These are phyloP conservation scores for Cladobotryum mycophilum DNA, from an alignment of 2,329 filamentous ascomycete genomes.

Conservation along the genomic window DNA sequence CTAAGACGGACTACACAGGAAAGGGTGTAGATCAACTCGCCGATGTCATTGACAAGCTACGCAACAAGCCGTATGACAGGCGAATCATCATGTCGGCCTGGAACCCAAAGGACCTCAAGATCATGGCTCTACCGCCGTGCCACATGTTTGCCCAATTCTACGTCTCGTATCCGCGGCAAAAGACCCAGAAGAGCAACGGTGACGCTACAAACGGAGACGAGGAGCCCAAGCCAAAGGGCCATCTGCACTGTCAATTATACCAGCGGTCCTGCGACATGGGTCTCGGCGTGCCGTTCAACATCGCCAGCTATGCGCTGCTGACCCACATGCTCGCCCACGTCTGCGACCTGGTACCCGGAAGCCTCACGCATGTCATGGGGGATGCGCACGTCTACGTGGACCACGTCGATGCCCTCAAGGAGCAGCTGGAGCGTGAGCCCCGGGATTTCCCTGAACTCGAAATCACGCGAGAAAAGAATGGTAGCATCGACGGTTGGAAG, in stretches of 20 bases:
- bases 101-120: constrained; percentile 80
- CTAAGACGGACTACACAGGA: constrained; percentile 73
- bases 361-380: constrained; percentile 90
- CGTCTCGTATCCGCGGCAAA: constrained; percentile 60
- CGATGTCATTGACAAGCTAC: constrained; percentile 82
- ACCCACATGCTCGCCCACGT: constrained; percentile 94
- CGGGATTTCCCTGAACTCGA: constrained; percentile 72
- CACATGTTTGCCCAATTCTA: constrained; percentile 99
- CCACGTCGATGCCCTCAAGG: constrained; percentile 79
- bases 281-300: constrained; percentile 95
- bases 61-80: constrained; percentile 77
- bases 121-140: constrained; percentile 90
- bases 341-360: constrained; percentile 77
- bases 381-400: constrained; percentile 96
- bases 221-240: constrained; percentile 53
- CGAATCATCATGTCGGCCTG: constrained; percentile 87
- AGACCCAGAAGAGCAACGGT: constrained; percentile 4
- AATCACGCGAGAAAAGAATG: constrained; percentile 60
- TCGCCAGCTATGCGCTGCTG: constrained; percentile 85
- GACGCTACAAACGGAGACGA: constrained; percentile 18
- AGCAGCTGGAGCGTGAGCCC: constrained; percentile 75
- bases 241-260: constrained; percentile 83
- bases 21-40: constrained; percentile 90
- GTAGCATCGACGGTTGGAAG: constrained; percentile 85
- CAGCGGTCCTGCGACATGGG: constrained; percentile 97